These are phyloP conservation scores for Phlebiopsis flavidoalba DNA, from an alignment of 768 basidiomycete genomes.

Conservation along the genomic window DNA sequence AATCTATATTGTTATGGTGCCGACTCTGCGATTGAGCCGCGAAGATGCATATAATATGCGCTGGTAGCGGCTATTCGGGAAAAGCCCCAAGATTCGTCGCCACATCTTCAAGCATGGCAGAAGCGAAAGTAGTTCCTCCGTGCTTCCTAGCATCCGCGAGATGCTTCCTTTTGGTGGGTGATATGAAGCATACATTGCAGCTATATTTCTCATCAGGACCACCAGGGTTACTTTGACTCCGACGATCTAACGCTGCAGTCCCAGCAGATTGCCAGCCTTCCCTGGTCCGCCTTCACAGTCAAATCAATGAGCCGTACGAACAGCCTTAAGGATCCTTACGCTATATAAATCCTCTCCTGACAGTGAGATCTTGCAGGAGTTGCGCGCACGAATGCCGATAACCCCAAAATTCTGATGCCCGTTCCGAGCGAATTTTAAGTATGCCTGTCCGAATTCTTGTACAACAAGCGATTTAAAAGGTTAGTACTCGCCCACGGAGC, in stretches of 20 bases:
- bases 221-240: background rate
- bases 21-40: background rate
- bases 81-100: background rate
- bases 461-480: background rate
- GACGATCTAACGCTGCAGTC: background rate
- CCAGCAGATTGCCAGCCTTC: background rate
- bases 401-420: background rate
- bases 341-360: background rate
- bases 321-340: background rate
- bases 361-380: background rate
- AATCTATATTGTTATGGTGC: background rate
- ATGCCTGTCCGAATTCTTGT: background rate
- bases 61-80: background rate
- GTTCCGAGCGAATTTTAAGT: background rate
- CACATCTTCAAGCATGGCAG: background rate
- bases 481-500: background rate
- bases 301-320: background rate
- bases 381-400: background rate
- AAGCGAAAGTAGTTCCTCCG: background rate
- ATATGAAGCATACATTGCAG: background rate
- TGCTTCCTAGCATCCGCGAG: background rate
- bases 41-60: background rate
- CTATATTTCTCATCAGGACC: background rate
- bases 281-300: background rate
- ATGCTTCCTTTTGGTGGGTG: background rate